These are phyloP conservation scores for Rossbeevera mucosa DNA, from an alignment of 768 basidiomycete genomes.

Conservation along the genomic window DNA sequence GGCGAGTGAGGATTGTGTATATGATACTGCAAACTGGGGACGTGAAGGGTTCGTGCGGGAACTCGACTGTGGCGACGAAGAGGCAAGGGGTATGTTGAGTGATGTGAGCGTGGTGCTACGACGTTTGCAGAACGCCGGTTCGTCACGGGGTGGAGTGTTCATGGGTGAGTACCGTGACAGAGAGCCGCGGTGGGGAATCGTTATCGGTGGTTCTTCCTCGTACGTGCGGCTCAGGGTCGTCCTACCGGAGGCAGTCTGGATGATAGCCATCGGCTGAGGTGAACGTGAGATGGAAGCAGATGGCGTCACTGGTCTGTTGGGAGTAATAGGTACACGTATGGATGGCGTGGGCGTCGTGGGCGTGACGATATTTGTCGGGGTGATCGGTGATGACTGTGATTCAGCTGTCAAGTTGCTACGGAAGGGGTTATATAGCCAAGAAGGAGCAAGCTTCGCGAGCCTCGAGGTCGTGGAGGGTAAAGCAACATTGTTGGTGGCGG, in stretches of 20 bases:
- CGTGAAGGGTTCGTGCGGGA: conserved; percentile 63
- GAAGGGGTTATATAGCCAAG: conserved; percentile 81
- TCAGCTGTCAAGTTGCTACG: conserved; percentile 53
- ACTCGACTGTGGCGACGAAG: conserved; percentile 40
- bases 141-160: conserved; percentile 67
- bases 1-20: conserved; percentile 69
- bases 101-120: conserved; percentile 43
- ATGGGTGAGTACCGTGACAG: conserved; percentile 57
- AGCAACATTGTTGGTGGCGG: conserved; percentile 10
- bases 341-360: conserved; percentile 22
- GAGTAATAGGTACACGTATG: conserved; percentile 28
- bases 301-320: conserved; percentile 28
- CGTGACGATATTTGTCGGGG: conserved; percentile 37
- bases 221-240: conserved; percentile 47
- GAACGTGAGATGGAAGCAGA: conserved; percentile 33
- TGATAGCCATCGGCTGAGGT: conserved; percentile 40
- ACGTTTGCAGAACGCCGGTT: conserved; percentile 47
- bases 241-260: conserved; percentile 36
- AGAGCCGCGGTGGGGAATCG: conserved; percentile 43
- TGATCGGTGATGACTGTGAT: conserved; percentile 47
- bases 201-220: conserved; percentile 50
- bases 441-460: conserved; percentile 58
- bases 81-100: conserved; percentile 40
- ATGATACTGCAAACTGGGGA: conserved; percentile 51
- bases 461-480: conserved; percentile 33